Conservation (phyloP, 2,329 filamentous ascomycete genomes). For the Trichophyton simii region DNA sequence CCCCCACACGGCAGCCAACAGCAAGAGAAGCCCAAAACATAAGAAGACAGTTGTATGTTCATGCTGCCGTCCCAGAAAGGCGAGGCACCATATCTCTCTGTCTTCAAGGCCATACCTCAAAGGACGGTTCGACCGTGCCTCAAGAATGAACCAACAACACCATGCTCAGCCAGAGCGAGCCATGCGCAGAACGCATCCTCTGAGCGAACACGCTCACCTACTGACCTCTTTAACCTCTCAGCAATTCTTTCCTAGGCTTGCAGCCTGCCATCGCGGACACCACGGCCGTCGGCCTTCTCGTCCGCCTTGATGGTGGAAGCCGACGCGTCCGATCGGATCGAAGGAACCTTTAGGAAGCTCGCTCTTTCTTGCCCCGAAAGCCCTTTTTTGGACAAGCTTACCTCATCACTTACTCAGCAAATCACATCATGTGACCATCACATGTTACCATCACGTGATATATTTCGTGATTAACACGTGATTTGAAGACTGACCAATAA, state of each 20-base stretch:
- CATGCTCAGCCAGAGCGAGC: too few relatives aligned
- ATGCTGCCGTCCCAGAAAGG: neutral
- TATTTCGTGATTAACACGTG: neutral
- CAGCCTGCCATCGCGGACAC: neutral
- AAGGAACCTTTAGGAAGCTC: too few relatives aligned
- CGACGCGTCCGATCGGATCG: too few relatives aligned
- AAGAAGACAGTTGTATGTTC: neutral
- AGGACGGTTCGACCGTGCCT: too few relatives aligned
- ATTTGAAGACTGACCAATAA: neutral
- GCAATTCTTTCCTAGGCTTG: too few relatives aligned
- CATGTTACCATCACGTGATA: neutral
- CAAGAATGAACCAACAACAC: too few relatives aligned
- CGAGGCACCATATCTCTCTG: too few relatives aligned
- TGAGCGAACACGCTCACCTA: too few relatives aligned
- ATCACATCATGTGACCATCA: neutral
- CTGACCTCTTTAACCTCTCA: too few relatives aligned
- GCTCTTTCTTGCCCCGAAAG: neutral
- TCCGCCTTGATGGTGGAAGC: too few relatives aligned
- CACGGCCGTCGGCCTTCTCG: neutral
- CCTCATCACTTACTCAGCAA: neutral
- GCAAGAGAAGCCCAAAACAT: neutral
- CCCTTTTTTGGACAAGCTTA: neutral
- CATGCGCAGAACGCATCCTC: too few relatives aligned
- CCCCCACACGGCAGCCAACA: neutral
- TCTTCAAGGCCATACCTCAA: too few relatives aligned